Evolutionary conservation across 805 yeast genomes (phyloP).

Genomic region (Millerago galiae): DNA sequence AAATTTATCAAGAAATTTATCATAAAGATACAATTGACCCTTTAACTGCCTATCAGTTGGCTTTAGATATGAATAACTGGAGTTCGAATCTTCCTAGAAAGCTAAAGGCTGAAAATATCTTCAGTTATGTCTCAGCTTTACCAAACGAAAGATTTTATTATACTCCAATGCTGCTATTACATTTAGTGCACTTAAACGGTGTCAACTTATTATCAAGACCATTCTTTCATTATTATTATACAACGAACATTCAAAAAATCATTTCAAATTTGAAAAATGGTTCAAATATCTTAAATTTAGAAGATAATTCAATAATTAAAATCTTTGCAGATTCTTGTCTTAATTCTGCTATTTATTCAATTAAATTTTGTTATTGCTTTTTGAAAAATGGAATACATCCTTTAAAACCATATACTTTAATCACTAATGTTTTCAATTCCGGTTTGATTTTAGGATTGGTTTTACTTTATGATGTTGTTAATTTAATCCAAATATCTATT

Average conservation of each 20-base stretch:
- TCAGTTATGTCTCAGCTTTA: not conserved
- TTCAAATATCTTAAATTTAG: not conserved
- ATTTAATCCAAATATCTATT: not conserved
- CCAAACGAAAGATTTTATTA: not conserved
- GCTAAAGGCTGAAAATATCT: conserved; percentile 1
- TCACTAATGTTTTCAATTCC: conserved; percentile 25
- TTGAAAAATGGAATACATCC: conserved; percentile 19
- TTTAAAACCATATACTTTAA: conserved; percentile 24
- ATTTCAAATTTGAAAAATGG: not conserved
- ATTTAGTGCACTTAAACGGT: conserved; percentile 27
- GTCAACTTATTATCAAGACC: conserved; percentile 30
- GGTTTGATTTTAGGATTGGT: conserved; percentile 26
- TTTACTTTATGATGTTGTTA: not conserved
- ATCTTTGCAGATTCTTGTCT: conserved; percentile 24
- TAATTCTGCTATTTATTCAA: conserved; percentile 25
- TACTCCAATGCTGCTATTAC: conserved; percentile 22
- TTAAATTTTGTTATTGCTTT: conserved; percentile 20
- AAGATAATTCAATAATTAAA: conserved; percentile 1
- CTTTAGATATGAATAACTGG: conserved; percentile 23
- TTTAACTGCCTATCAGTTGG: conserved; percentile 24
- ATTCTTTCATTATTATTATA: conserved; percentile 26
- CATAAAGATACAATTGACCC: conserved; percentile 21
- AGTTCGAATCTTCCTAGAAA: conserved; percentile 1
- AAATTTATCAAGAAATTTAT: conserved; percentile 26
- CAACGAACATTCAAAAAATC: not conserved